Evolutionary conservation across 192 early-diverging fungal genomes (phyloP), one percentile per base, ranked within the genome.

Genomic region (Backusella sp.): DNA sequence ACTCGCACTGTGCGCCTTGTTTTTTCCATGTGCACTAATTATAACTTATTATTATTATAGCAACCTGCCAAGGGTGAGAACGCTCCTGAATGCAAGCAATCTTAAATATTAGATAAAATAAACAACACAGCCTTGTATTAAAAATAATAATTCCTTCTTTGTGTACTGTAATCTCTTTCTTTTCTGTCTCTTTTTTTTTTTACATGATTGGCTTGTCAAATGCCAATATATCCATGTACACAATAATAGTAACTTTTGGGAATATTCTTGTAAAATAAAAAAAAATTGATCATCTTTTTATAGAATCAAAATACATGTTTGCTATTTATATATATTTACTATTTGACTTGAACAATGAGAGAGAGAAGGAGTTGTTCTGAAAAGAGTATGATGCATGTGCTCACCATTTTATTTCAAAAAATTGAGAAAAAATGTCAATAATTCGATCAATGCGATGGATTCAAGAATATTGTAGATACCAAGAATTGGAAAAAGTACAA

Each of bases 21-120:
- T 44, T 14, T 14, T 28, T 28, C 28, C 28, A 32, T 28, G 35
- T 44, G 0, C 42, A 11, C 52, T 36, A 69, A 52, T 73, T 52
- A n/a, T 69, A 32, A 4, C 9, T 39, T 26, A 73, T 26, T 52
- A 14, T n/a, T n/a, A n/a, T n/a, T 35, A 56, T 70, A 83, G 81
- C 76, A 73, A 56, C 83, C 85, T 74, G 53, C 85, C 76, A 86
- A 85, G 77, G 82, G 79, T 44, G 86, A 88, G 72, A 86, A 87
- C 59, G 85, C 88, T 68, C 88, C 88, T 26, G 86, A 89, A 76
- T 89, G 88, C 79, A 89, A 88, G 72, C 84, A 85, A 73, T 80
- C 78, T 52, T 83, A 83, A 78, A 77, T 39, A 32, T 75, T 44
- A 30, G 26, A 42, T 71, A 32, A 49, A 49, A 49, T 26, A 17